These are phyloP conservation scores for Ceratocystis variospora DNA, from an alignment of 2,329 filamentous ascomycete genomes.

Conservation along the genomic window DNA sequence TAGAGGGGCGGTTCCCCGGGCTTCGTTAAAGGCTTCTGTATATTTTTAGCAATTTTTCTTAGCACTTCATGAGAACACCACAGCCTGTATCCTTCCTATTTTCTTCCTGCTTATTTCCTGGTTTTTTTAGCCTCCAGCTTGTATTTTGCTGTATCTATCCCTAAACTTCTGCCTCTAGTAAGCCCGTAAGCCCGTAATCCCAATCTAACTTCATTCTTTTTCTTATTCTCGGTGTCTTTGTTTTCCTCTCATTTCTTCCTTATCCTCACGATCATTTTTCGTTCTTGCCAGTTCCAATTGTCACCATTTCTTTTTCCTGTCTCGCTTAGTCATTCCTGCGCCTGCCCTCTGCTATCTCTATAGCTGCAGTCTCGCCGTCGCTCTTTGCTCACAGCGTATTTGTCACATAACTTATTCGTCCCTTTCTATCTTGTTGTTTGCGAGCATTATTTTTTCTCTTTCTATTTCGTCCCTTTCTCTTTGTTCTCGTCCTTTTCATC, in stretches of 20 bases:
- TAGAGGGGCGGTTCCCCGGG: too few relatives aligned
- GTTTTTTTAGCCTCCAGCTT: not conserved
- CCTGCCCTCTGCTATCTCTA: too few relatives aligned
- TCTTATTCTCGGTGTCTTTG: not conserved
- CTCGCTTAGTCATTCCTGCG: too few relatives aligned
- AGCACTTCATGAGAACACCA: not conserved
- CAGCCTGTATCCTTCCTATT: not conserved
- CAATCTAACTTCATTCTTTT: not conserved
- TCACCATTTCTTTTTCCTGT: too few relatives aligned
- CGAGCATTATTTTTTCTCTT: not conserved
- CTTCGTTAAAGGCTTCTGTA: not conserved
- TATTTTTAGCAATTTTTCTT: not conserved
- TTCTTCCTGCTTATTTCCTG: not conserved
- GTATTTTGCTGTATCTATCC: not conserved
- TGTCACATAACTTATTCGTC: too few relatives aligned
- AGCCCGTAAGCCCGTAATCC: not conserved
- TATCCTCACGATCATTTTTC: not conserved
- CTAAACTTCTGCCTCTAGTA: not conserved
- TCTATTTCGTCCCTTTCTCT: not conserved
- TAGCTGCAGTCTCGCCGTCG: too few relatives aligned
- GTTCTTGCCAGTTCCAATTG: too few relatives aligned
- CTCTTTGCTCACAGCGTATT: too few relatives aligned
- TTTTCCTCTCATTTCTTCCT: constrained; percentile 7
- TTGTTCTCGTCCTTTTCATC: not conserved
- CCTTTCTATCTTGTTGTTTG: not conserved